Conservation (phyloP, 495 filamentous ascomycete species). For the Staphylotrichum longicolle region DNA sequence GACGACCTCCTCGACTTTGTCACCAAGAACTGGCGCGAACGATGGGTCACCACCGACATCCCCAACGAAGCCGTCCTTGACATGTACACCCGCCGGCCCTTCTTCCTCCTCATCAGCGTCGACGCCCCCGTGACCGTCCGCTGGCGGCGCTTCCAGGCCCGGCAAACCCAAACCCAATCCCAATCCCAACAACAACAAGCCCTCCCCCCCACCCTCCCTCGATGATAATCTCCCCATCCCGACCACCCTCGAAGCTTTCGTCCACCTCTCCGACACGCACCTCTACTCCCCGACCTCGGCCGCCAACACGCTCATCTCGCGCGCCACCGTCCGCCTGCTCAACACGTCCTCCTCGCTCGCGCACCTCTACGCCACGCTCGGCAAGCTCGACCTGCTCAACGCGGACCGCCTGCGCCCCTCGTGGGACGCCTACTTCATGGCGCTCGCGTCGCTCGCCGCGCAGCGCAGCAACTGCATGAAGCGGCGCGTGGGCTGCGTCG, state of each 20-base stretch:
- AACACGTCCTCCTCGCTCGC: constrained; percentile 73
- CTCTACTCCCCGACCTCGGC: constrained; percentile 68
- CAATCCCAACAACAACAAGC: too few relatives aligned
- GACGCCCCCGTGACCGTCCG: constrained; percentile 83
- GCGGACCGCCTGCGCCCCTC: constrained; percentile 79
- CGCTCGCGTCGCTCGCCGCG: constrained; percentile 84
- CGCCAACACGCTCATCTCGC: constrained; percentile 68
- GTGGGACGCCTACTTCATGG: constrained; percentile 99
- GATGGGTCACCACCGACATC: constrained; percentile 83
- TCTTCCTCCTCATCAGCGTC: constrained; percentile 88
- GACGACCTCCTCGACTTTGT: constrained; percentile 75
- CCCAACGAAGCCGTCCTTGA: constrained; percentile 66
- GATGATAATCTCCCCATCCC: constrained; percentile 55
- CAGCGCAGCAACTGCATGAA: constrained; percentile 98
- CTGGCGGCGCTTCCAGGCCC: constrained; percentile 64
- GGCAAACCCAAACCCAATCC: constrained; percentile 41
- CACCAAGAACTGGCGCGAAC: constrained; percentile 76
- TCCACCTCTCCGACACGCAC: constrained; percentile 69
- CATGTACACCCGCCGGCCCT: constrained; percentile 71
- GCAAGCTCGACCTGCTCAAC: constrained; percentile 69
- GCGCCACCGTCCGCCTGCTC: constrained; percentile 78
- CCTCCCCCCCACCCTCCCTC: constrained; percentile 60
- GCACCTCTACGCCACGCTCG: constrained; percentile 65
- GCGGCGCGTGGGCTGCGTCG: constrained; percentile 86
- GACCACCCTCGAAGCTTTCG: constrained; percentile 67